Percentiles rank a stretch among this genome's conserved stretches.
Evolutionary conservation across 140 eudicot species (phyloP).

Genomic region (Stevia rebaudiana): DNA sequence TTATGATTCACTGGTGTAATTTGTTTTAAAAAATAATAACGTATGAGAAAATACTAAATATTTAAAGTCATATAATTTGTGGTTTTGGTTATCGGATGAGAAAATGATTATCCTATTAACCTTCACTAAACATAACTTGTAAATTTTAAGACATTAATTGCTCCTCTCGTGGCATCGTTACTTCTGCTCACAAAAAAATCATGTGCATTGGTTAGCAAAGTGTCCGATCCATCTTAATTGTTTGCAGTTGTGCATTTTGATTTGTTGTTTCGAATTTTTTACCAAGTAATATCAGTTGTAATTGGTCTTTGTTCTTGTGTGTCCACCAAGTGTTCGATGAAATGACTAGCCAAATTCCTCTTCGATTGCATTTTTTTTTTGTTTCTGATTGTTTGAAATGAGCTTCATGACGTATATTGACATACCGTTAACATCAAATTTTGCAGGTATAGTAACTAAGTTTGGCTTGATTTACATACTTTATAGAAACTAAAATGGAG

Average conservation of each 20-base stretch:
- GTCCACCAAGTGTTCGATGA: conserved; percentile 8
- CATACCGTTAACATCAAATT: too few species aligned
- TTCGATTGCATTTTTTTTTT: not conserved
- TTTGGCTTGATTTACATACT: not conserved
- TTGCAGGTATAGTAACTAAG: not conserved
- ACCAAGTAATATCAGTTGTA: not conserved
- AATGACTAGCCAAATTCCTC: conserved; percentile 2
- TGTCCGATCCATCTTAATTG: not conserved
- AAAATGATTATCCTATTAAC: too few species aligned
- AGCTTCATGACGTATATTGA: not conserved
- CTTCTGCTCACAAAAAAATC: not conserved
- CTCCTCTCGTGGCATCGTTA: not conserved
- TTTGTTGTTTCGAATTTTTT: not conserved
- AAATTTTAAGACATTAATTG: too few species aligned
- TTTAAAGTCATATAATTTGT: too few species aligned
- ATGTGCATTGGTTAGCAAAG: too few species aligned
- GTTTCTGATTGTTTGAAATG: not conserved
- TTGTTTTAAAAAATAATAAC: too few species aligned
- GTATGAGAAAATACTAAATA: too few species aligned
- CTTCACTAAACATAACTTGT: too few species aligned
- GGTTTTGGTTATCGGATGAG: too few species aligned
- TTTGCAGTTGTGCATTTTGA: not conserved
- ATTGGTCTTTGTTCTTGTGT: not conserved
- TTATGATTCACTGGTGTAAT: too few species aligned
- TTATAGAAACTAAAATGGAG: conserved; percentile 37